These are phyloP conservation scores for Kazachstania viticola DNA, from an alignment of 805 yeast species.

Conservation along the genomic window DNA sequence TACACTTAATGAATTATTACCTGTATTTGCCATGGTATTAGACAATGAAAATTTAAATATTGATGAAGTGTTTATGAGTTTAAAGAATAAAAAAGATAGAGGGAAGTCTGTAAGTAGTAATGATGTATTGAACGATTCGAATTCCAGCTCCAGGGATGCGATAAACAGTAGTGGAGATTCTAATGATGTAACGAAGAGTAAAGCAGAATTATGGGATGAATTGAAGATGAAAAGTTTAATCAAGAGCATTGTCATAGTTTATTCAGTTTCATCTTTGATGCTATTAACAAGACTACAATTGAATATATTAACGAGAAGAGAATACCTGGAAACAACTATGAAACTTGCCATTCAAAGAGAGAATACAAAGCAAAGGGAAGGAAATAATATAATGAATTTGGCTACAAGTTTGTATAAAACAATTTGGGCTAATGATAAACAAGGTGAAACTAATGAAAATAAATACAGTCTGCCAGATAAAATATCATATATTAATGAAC, in stretches of 20 bases:
- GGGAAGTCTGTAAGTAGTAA: neutral
- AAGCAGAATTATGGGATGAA: slow-evolving; percentile 73
- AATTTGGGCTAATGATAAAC: neutral
- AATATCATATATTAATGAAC: slow-evolving; percentile 44
- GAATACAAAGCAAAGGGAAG: slow-evolving; percentile 25
- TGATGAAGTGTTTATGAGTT: slow-evolving; percentile 16
- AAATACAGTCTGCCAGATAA: slow-evolving; percentile 1
- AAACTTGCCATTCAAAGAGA: slow-evolving; percentile 39
- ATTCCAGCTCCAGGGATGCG: no score
- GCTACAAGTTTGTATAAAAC: neutral
- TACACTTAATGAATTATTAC: slow-evolving; percentile 73
- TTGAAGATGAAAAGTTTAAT: slow-evolving; percentile 66
- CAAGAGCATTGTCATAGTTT: slow-evolving; percentile 58
- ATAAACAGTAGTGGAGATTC: slow-evolving; percentile 5
- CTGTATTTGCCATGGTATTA: slow-evolving; percentile 45
- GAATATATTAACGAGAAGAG: slow-evolving; percentile 77
- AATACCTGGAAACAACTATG: slow-evolving; percentile 71
- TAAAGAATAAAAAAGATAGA: slow-evolving; percentile 15
- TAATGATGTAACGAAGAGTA: slow-evolving; percentile 26
- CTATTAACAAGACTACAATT: slow-evolving; percentile 75
- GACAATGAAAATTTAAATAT: slow-evolving; percentile 16
- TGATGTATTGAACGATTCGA: neutral
- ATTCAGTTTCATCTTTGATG: slow-evolving; percentile 57
- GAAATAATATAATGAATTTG: slow-evolving; percentile 2
- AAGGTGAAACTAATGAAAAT: neutral